These are phyloP conservation scores for Xylaria flabelliformis DNA, from an alignment of 495 filamentous ascomycete species.

Conservation along the genomic window DNA sequence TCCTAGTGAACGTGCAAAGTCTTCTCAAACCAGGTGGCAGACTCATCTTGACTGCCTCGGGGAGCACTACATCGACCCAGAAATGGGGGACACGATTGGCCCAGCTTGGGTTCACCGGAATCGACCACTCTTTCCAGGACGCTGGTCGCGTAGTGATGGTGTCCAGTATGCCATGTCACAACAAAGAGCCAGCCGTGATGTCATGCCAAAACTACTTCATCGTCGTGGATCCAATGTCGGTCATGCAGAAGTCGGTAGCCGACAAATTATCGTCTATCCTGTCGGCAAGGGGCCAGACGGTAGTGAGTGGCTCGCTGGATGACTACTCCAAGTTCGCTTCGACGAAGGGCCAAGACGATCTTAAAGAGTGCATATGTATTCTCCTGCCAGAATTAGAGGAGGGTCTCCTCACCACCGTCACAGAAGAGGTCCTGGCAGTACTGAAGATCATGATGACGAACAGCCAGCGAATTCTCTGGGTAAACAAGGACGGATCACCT, in stretches of 20 bases:
- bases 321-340: not conserved
- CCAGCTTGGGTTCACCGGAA: not conserved
- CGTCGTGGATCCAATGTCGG: conserved; percentile 3
- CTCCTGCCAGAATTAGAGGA: conserved; percentile 1
- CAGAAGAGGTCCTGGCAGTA: conserved; percentile 10
- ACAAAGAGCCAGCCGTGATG: not conserved
- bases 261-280: conserved; percentile 1
- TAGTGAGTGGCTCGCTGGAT: not conserved
- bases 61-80: not conserved
- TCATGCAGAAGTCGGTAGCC: conserved; percentile 1
- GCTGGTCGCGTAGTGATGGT: conserved; percentile 1
- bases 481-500: conserved; percentile 51
- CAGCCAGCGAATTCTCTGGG: conserved; percentile 44
- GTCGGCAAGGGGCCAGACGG: not conserved
- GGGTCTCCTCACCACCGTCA: conserved; percentile 4
- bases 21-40: conserved; percentile 4
- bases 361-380: not conserved
- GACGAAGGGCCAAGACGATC: not conserved
- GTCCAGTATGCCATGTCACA: not conserved
- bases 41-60: conserved; percentile 3
- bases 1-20: not conserved
- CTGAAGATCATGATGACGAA: conserved; percentile 25
- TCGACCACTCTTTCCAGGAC: not conserved
- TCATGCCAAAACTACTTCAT: conserved; percentile 3
- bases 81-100: not conserved